These are phyloP conservation scores for Spirogloea muscicola DNA, from an alignment of 139 green algal species.

Conservation along the genomic window DNA sequence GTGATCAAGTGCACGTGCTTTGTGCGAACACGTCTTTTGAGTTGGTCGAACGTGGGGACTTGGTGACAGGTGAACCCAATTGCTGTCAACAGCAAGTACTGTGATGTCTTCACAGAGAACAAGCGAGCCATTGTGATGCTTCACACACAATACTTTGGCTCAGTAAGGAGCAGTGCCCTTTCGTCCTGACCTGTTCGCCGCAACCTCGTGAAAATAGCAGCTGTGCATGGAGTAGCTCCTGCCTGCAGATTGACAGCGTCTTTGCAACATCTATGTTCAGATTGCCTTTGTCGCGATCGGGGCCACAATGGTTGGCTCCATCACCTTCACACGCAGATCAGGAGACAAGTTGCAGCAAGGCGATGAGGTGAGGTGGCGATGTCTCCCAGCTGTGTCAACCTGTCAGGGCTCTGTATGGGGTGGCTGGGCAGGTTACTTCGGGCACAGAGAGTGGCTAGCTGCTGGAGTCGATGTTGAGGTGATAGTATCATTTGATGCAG, in stretches of 20 bases:
- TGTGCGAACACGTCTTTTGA: not conserved
- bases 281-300: not conserved
- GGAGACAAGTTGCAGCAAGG: not conserved
- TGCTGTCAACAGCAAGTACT: too few relatives aligned
- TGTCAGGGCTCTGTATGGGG: too few relatives aligned
- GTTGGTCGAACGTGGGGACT: not conserved
- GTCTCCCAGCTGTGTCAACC: too few relatives aligned
- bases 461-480: not conserved
- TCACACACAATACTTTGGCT: not conserved
- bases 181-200: not conserved
- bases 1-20: not conserved
- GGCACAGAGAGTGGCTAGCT: not conserved
- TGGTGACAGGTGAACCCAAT: not conserved
- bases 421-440: too few relatives aligned
- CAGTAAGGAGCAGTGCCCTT: not conserved
- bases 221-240: not conserved
- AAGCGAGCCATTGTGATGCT: not conserved
- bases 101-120: not conserved
- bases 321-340: not conserved
- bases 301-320: not conserved
- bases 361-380: not conserved
- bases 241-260: not conserved
- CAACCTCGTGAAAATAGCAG: not conserved
- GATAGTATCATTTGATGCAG: not conserved
- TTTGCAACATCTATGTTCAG: not conserved